phyloP scores from a whole-genome alignment of 305 asterid species.

The Fraxinus velutina region DNA sequence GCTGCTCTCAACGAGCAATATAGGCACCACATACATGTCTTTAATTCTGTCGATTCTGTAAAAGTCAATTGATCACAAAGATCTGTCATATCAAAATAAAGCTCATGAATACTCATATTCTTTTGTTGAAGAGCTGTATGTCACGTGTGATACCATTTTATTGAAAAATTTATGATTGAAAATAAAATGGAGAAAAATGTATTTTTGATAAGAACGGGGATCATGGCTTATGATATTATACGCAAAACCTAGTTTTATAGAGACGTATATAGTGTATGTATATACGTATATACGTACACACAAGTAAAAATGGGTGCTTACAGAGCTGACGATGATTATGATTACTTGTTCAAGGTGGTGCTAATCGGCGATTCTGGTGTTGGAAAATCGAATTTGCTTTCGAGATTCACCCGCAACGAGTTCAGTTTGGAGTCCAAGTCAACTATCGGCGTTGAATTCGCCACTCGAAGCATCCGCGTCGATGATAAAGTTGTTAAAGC shows the following conservation, averaged over 20 bases:
- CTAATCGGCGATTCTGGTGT: constrained; percentile 54
- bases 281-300: background rate
- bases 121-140: too few species aligned
- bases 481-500: constrained; percentile 64
- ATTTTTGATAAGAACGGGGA: too few species aligned
- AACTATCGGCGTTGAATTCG: constrained; percentile 68
- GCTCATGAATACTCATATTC: too few species aligned
- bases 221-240: background rate
- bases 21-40: too few species aligned
- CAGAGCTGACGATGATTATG: constrained; percentile 52
- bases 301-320: constrained; percentile 40
- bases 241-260: background rate
- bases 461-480: constrained; percentile 61
- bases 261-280: background rate
- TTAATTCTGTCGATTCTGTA: too few species aligned
- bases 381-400: constrained; percentile 51
- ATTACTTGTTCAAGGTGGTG: constrained; percentile 46
- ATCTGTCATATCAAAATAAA: too few species aligned
- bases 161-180: too few species aligned
- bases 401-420: constrained; percentile 61
- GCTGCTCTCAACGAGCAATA: too few species aligned
- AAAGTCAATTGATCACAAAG: too few species aligned
- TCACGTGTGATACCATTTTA: too few species aligned
- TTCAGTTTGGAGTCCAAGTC: constrained; percentile 66
- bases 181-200: too few species aligned